phyloP scores from a whole-genome alignment of 306 rosid genomes.

The Fragaria vesca region DNA sequence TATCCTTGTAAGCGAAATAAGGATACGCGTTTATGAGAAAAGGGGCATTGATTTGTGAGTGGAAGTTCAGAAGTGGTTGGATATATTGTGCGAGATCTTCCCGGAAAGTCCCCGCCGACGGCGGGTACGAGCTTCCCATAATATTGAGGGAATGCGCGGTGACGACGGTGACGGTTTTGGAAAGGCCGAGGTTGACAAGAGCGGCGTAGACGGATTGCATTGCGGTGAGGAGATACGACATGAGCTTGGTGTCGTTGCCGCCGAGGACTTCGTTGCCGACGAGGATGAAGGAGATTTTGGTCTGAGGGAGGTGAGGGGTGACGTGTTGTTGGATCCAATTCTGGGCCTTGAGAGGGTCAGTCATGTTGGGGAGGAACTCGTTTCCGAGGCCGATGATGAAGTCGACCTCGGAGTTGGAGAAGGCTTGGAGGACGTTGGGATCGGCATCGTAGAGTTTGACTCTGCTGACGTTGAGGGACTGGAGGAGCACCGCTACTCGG shows the following conservation, averaged over 20 bases:
- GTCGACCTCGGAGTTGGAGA: conserved; percentile 57
- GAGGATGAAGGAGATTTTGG: conserved; percentile 58
- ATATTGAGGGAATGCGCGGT: conserved; percentile 67
- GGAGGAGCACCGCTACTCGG: conserved; percentile 53
- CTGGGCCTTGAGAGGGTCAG: conserved; percentile 57
- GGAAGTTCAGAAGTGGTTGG: conserved; percentile 60
- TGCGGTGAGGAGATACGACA: conserved; percentile 60
- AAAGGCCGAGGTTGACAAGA: conserved; percentile 59
- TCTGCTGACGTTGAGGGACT: conserved; percentile 56
- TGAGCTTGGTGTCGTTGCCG: conserved; percentile 38
- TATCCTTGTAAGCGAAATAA: conserved; percentile 71
- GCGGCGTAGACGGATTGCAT: conserved; percentile 61
- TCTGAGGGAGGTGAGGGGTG: conserved; percentile 54
- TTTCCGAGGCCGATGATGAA: conserved; percentile 76
- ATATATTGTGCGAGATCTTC: conserved; percentile 49
- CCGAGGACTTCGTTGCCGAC: conserved; percentile 77
- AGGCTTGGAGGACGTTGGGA: conserved; percentile 72
- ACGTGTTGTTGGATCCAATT: conserved; percentile 59
- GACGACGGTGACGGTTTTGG: conserved; percentile 51
- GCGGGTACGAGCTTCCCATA: conserved; percentile 59
- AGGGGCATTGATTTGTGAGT: conserved; percentile 53
- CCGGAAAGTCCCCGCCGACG: conserved; percentile 60
- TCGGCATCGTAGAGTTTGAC: conserved; percentile 91
- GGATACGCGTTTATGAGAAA: conserved; percentile 80
- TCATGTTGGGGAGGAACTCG: conserved; percentile 53